Base-by-base conservation (phyloP, 2,329 filamentous ascomycete genomes). In the Diaporthe eres region DNA sequence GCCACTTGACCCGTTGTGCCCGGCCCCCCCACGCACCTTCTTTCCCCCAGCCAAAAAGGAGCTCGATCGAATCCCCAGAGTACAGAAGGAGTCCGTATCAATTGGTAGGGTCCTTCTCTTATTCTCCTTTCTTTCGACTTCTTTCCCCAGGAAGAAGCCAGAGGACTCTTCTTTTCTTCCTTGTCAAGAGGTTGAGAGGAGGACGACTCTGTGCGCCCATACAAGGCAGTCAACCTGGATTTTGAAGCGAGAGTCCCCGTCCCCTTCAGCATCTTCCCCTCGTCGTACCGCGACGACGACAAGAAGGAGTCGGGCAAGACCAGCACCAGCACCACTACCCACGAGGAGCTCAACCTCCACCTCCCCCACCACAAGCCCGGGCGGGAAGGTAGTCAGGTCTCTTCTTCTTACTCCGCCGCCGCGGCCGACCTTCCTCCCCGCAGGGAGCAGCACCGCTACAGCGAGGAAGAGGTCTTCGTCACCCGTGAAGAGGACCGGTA, bases 261-360 rank as follows among this genome's bases (percentile, higher is more conserved):
- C 89, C 96, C 96, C 90, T 98, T 98, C 93, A 98, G 95, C 94
- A 94, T 98, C 94, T 98, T 98, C 93, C 96, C 96, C 90, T 98
- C 95, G 88, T 95, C 95, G 88, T 98, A 98, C 92, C 71, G 74
- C 58, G 71, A 77, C 72, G 73, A 72, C 74, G 72, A 75, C 67
- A 70, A 77, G 75, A 92, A 94, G 86, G 90, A 89, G 85, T 85
- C 85, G 83, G 85, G 82, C 77, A 83, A 82, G 74, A 84, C 90
- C 88, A 89, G 90, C 86, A 89, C 88, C 84, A 87, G 82, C 79
- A 88, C 82, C 85, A 73, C 49, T 31, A 92, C 92, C 84, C 92
- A 95, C 92, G 93, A 96, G 92, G 95, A 98, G 92, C 92, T 94
- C 89, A 93, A 96, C 88, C 92, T 95, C 89, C 93, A 93, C 84